Evolutionary conservation across 2,329 filamentous ascomycete genomes (phyloP).

Genomic region (Talaromyces sp.): DNA sequence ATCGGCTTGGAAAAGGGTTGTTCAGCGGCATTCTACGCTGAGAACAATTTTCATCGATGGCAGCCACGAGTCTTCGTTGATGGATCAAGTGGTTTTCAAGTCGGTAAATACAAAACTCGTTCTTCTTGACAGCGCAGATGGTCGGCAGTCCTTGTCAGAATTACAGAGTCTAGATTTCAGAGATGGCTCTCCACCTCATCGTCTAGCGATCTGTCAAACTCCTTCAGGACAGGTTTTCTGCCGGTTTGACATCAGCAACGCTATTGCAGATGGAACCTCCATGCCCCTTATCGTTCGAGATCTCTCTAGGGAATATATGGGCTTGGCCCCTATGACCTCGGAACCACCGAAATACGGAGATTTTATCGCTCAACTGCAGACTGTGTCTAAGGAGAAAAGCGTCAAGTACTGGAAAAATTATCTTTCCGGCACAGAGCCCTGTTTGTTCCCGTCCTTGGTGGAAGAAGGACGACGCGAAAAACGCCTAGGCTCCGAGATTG

Average conservation of each 20-base stretch:
- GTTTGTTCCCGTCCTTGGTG: slow-evolving; percentile 36
- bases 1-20: slow-evolving; percentile 13
- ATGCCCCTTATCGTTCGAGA: slow-evolving; percentile 39
- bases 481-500: slow-evolving; percentile 12
- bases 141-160: background rate
- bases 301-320: slow-evolving; percentile 30
- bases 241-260: slow-evolving; percentile 42
- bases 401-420: slow-evolving; percentile 42
- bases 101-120: background rate
- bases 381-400: slow-evolving; percentile 24
- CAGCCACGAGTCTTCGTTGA: slow-evolving; percentile 8
- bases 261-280: slow-evolving; percentile 41
- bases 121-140: background rate
- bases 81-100: slow-evolving; percentile 13
- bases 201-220: slow-evolving; percentile 31
- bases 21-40: slow-evolving; percentile 13
- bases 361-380: slow-evolving; percentile 18
- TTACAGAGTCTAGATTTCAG: slow-evolving; percentile 2
- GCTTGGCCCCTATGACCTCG: background rate
- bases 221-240: slow-evolving; percentile 25
- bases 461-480: slow-evolving; percentile 7
- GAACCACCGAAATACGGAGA: slow-evolving; percentile 8
- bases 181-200: slow-evolving; percentile 29
- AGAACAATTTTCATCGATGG: slow-evolving; percentile 14
- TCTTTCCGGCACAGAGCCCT: slow-evolving; percentile 40